Evolutionary conservation across 441 rosid species (phyloP).

Genomic region (Croton laevigatus): DNA sequence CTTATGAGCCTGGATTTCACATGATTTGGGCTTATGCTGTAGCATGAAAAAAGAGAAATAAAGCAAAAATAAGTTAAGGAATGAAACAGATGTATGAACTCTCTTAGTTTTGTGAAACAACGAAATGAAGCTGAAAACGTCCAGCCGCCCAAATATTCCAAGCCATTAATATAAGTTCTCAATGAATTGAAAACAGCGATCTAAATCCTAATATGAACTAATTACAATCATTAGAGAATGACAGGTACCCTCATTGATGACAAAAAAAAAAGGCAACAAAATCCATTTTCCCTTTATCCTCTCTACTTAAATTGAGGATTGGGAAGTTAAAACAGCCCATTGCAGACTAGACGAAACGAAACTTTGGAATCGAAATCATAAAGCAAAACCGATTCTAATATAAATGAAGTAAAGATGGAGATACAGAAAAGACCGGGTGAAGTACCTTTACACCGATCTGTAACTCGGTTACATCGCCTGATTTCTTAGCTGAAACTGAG

Average conservation of each 20-base stretch:
- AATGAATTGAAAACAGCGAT: neutral
- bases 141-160: neutral
- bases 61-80: neutral
- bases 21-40: conserved; percentile 72
- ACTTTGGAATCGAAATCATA: neutral
- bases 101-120: neutral
- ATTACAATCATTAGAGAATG: too few relatives aligned
- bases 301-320: neutral
- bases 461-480: conserved; percentile 75
- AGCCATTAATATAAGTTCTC: neutral
- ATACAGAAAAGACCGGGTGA: neutral
- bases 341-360: neutral
- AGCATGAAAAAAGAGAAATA: neutral
- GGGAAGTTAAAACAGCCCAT: neutral
- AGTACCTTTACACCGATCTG: conserved; percentile 93
- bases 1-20: conserved; percentile 88
- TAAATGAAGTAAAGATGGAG: neutral
- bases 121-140: neutral
- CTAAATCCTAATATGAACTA: too few relatives aligned
- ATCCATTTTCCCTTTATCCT: neutral
- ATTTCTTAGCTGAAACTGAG: conserved; percentile 63
- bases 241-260: neutral
- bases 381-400: neutral
- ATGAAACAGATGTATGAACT: neutral
- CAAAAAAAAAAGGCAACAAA: neutral